phyloP scores from a whole-genome alignment of 257 asterid species.

The Nicotiana paniculata region DNA sequence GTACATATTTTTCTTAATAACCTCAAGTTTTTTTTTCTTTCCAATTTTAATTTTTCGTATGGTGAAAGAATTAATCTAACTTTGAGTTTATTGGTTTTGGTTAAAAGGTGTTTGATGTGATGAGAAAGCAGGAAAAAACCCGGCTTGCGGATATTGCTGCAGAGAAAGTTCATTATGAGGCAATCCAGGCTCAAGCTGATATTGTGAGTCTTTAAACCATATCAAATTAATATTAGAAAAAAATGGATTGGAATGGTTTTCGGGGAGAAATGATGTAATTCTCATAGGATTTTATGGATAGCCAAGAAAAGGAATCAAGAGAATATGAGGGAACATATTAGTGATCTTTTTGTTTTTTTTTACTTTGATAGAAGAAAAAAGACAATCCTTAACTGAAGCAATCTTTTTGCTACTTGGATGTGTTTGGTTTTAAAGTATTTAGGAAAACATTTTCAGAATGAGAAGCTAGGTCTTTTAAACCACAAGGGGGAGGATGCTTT shows the following conservation, averaged over 20 bases:
- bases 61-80: not conserved
- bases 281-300: not conserved
- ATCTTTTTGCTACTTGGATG: not conserved
- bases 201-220: conserved; percentile 43
- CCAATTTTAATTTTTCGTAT: too few species aligned
- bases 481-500: too few species aligned
- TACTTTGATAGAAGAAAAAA: not conserved
- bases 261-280: not conserved
- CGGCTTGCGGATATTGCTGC: conserved; percentile 73
- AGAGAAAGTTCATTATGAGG: conserved; percentile 72
- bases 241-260: not conserved
- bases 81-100: not conserved
- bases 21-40: not conserved
- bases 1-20: conserved; percentile 18
- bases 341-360: not conserved
- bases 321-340: not conserved
- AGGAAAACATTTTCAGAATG: too few species aligned
- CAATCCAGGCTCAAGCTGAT: conserved; percentile 70
- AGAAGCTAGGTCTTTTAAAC: not conserved
- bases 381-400: not conserved
- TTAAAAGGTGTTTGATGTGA: conserved; percentile 65
- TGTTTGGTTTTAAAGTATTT: too few species aligned
- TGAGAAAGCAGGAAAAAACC: conserved; percentile 84
- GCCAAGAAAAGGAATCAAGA: not conserved
- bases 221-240: not conserved